Percentiles rank a stretch among this genome's conserved stretches.
Conservation (phyloP, 306 rosid species). For the barrel medic (Medicago truncatula) region DNA sequence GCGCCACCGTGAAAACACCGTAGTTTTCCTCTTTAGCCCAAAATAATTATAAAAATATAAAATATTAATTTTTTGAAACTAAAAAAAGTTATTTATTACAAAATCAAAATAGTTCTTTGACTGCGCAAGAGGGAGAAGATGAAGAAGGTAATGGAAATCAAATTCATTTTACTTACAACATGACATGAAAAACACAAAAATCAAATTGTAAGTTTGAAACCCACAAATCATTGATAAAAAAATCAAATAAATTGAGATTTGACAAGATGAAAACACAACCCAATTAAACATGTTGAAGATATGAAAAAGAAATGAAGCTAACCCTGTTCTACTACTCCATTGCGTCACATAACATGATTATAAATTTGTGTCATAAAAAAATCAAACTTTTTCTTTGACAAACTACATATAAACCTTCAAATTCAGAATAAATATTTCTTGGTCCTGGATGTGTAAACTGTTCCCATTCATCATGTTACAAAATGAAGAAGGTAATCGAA, state of each 20-base stretch:
- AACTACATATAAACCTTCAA: background rate
- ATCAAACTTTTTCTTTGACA: background rate
- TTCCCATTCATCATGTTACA: too few relatives aligned
- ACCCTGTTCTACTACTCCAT: background rate
- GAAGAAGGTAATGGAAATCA: too few relatives aligned
- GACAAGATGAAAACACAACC: background rate
- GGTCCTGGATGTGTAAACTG: too few relatives aligned
- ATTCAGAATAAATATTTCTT: background rate
- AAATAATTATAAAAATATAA: background rate
- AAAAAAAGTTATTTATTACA: background rate
- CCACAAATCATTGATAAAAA: background rate
- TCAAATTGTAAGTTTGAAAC: background rate
- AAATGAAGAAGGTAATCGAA: too few relatives aligned
- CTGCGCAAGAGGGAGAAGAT: background rate
- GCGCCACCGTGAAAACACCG: background rate
- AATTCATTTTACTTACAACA: too few relatives aligned
- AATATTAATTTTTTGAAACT: background rate
- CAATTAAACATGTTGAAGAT: background rate
- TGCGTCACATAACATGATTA: background rate
- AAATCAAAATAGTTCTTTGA: background rate
- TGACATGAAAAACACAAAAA: too few relatives aligned
- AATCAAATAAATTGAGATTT: background rate
- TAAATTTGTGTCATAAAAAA: background rate
- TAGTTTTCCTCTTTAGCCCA: slow-evolving; percentile 5
- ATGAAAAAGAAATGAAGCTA: background rate